A percentile compares a stretch with the other conserved stretches of the same genome.
Evolutionary conservation across 164 flowering plant species (phyloP).

Genomic region (Macadamia tetraphylla): DNA sequence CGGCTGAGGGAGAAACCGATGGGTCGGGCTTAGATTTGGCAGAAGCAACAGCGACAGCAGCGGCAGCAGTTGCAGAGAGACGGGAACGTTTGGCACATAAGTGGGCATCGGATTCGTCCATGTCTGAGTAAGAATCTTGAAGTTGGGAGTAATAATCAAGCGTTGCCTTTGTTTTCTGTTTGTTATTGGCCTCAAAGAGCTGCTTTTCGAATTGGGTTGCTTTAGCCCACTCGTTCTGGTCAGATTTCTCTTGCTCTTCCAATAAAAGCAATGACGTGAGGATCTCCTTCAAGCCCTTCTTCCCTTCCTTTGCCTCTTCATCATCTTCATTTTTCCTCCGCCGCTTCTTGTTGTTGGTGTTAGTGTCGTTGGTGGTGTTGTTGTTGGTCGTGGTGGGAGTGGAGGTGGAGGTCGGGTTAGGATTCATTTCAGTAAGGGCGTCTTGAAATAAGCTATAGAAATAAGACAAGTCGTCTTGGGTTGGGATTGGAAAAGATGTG

Average conservation of each 20-base stretch:
- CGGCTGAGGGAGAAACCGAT: neutral
- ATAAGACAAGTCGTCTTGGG: slow-evolving; percentile 1
- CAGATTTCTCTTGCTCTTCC: slow-evolving; percentile 46
- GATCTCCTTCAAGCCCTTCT: slow-evolving; percentile 30
- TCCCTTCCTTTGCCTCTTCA: slow-evolving; percentile 1
- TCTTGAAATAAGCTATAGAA: slow-evolving; percentile 4
- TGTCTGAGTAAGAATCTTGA: slow-evolving; percentile 21
- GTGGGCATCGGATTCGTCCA: slow-evolving; percentile 23
- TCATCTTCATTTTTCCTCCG: slow-evolving; percentile 12
- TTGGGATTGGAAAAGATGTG: slow-evolving; percentile 1
- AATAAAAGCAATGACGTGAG: slow-evolving; percentile 37
- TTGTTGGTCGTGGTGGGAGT: too few species aligned
- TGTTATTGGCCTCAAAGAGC: slow-evolving; percentile 30
- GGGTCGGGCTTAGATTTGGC: neutral
- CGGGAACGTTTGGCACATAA: slow-evolving; percentile 30
- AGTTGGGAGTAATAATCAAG: slow-evolving; percentile 24
- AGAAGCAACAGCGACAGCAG: slow-evolving; percentile 1
- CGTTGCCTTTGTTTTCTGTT: slow-evolving; percentile 29
- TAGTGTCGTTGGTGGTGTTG: neutral
- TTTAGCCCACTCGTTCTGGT: slow-evolving; percentile 16
- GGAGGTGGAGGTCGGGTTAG: too few species aligned
- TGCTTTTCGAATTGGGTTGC: slow-evolving; percentile 20
- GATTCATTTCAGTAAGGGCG: slow-evolving; percentile 16
- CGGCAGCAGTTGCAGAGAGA: neutral
- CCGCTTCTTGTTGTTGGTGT: neutral